Conservation (phyloP, 2,329 filamentous ascomycete genomes). For the Karstenula rhodostoma region DNA sequence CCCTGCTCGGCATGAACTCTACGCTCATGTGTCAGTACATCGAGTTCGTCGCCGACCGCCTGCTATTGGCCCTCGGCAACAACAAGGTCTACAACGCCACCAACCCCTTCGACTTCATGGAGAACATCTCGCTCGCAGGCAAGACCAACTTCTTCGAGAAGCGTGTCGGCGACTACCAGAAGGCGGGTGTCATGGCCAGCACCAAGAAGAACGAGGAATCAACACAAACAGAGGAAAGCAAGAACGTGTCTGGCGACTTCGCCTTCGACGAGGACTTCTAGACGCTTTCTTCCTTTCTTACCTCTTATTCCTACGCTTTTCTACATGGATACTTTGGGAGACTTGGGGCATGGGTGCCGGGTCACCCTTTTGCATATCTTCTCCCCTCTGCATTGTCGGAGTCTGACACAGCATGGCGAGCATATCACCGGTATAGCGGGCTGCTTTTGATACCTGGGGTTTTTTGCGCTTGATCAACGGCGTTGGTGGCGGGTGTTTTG, state of each 20-base stretch:
- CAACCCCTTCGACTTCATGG: slow-evolving; percentile 99
- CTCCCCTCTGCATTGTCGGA: slow-evolving; percentile 42
- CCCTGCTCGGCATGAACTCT: slow-evolving; percentile 96
- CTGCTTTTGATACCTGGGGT: slow-evolving; percentile 35
- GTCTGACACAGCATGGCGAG: slow-evolving; percentile 28
- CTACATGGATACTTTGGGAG: slow-evolving; percentile 35
- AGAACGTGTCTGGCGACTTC: slow-evolving; percentile 73
- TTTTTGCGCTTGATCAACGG: slow-evolving; percentile 15
- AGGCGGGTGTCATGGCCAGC: slow-evolving; percentile 97
- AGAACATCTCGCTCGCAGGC: slow-evolving; percentile 97
- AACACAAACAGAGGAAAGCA: slow-evolving; percentile 55
- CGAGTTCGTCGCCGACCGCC: slow-evolving; percentile 97
- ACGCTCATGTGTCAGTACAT: slow-evolving; percentile 99
- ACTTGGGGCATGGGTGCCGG: slow-evolving; percentile 33
- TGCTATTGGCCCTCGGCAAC: slow-evolving; percentile 92
- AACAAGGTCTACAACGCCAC: slow-evolving; percentile 89
- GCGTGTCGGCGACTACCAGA: slow-evolving; percentile 99
- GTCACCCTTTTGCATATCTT: slow-evolving; percentile 35
- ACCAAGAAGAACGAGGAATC: slow-evolving; percentile 70
- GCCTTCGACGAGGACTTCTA: slow-evolving; percentile 97
- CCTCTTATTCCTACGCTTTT: slow-evolving; percentile 29
- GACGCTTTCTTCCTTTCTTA: slow-evolving; percentile 44
- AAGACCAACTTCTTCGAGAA: slow-evolving; percentile 99
- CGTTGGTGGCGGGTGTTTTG: slow-evolving; percentile 18
- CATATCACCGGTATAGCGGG: slow-evolving; percentile 16